A percentile compares a stretch with the other conserved stretches of the same genome.
phyloP scores from a whole-genome alignment of 129 eudicot species.

The Tagetes erecta region DNA sequence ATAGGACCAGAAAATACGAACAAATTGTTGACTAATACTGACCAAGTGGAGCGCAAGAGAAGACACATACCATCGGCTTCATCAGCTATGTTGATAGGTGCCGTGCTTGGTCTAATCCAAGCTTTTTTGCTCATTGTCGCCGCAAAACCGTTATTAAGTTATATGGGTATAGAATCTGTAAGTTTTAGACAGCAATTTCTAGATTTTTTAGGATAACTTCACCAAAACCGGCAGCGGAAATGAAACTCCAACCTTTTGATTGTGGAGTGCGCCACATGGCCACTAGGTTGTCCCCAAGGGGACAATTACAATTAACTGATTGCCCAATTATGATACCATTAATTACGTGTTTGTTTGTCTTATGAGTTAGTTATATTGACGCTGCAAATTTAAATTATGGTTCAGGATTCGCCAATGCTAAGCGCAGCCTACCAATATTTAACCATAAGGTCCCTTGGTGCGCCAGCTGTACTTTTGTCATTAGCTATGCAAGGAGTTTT shows the following conservation, averaged over 20 bases:
- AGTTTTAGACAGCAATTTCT: conserved; percentile 5
- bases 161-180: conserved; percentile 58
- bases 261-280: too few species aligned
- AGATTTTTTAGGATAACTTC: too few species aligned
- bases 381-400: not conserved
- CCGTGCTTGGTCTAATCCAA: conserved; percentile 54
- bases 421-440: conserved; percentile 47
- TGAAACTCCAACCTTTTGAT: too few species aligned
- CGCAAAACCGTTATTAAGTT: conserved; percentile 50
- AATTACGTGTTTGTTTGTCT: too few species aligned
- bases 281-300: too few species aligned
- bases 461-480: conserved; percentile 64
- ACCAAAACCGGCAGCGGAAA: too few species aligned
- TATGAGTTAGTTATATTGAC: not conserved
- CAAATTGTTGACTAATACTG: conserved; percentile 11
- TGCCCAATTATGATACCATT: not conserved
- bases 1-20: conserved; percentile 16
- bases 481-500: conserved; percentile 65
- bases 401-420: conserved; percentile 55
- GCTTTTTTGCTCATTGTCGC: conserved; percentile 45
- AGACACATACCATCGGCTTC: conserved; percentile 60
- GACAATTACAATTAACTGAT: not conserved
- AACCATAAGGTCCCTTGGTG: conserved; percentile 59
- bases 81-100: conserved; percentile 55
- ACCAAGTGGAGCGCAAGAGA: conserved; percentile 23